phyloP scores from a whole-genome alignment of 2,329 filamentous ascomycete species.

The Aspergillus intermedius region DNA sequence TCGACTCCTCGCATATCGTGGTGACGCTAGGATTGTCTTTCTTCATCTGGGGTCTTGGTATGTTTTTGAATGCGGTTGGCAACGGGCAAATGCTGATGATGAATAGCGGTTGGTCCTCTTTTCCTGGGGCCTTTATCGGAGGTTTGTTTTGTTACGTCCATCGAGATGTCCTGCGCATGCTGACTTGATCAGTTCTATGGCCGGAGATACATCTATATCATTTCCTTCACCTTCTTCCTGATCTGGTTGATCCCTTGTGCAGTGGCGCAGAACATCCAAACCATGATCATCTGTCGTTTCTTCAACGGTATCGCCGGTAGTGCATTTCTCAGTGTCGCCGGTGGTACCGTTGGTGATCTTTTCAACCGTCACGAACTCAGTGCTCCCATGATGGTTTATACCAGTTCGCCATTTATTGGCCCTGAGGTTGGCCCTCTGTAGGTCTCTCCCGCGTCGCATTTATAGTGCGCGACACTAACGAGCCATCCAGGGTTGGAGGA shows the following conservation, averaged over 20 bases:
- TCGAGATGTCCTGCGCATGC: not conserved
- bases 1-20: constrained; percentile 62
- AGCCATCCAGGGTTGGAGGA: constrained; percentile 52
- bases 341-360: constrained; percentile 77
- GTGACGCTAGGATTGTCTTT: constrained; percentile 74
- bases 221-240: constrained; percentile 66
- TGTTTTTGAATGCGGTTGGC: constrained; percentile 8
- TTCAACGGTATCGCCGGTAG: constrained; percentile 47
- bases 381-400: constrained; percentile 77
- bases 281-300: constrained; percentile 71
- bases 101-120: constrained; percentile 52
- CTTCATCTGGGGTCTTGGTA: constrained; percentile 71
- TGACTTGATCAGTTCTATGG: constrained; percentile 61
- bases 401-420: constrained; percentile 54
- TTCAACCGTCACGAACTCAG: constrained; percentile 64
- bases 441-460: constrained; percentile 7
- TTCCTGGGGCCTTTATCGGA: constrained; percentile 60
- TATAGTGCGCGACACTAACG: not conserved
- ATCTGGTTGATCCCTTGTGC: constrained; percentile 78
- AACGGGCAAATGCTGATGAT: constrained; percentile 1
- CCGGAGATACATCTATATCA: constrained; percentile 70
- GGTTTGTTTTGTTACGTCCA: constrained; percentile 16
- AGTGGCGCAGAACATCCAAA: constrained; percentile 72
- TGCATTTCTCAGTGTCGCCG: constrained; percentile 62
- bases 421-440: constrained; percentile 52